Evolutionary conservation across 148 eudicot species (phyloP), one percentile per base, ranked within the genome.

Genomic region (Arbutus unedo): DNA sequence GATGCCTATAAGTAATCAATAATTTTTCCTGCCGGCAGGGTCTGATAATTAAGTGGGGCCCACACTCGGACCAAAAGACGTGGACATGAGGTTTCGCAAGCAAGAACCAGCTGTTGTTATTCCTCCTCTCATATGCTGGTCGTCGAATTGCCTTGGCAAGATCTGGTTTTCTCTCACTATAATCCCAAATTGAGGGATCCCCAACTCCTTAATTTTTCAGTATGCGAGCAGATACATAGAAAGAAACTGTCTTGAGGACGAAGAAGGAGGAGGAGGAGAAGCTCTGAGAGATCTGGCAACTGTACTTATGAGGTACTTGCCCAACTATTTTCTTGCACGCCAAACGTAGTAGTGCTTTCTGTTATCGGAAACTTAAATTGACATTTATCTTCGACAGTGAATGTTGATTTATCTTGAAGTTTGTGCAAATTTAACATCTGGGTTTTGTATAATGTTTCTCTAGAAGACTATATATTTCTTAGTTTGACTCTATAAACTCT

Each of bases 131-230:
- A 44, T 19, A 49, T 2, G 16, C 16, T 79, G 47, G 51, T 83
- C 64, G 16, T 81, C 66, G 82, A 86, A 82, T 62, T 66, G 79
- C 70, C 72, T 56, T n/a, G 25, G 54, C 84, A 82, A 82, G 87
- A 85, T 82, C 87, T 84, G 83, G 57, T 41, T 75, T 78, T 81
- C 50, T 45, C 66, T 72, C 67, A 11, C 83, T 38, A 6, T 11
- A 25, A 72, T 13, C 51, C 53, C 77, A 45, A 23, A 8, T 18
- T 6, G 13, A 80, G 81, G 6, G 67, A 38, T 11, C 49, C 83
- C 62, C 66, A 56, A 60, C 75, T 81, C 31, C 23, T 78, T 68
- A 41, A 59, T 59, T 50, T 67, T 67, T 49, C 23, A n/a, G 25
- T 56, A 66, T 81, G 43, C 81, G 55, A 67, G 66, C 9, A 21